These are phyloP conservation scores for Parastagonospora nodorum DNA, from an alignment of 2,329 filamentous ascomycete species.

Conservation along the genomic window DNA sequence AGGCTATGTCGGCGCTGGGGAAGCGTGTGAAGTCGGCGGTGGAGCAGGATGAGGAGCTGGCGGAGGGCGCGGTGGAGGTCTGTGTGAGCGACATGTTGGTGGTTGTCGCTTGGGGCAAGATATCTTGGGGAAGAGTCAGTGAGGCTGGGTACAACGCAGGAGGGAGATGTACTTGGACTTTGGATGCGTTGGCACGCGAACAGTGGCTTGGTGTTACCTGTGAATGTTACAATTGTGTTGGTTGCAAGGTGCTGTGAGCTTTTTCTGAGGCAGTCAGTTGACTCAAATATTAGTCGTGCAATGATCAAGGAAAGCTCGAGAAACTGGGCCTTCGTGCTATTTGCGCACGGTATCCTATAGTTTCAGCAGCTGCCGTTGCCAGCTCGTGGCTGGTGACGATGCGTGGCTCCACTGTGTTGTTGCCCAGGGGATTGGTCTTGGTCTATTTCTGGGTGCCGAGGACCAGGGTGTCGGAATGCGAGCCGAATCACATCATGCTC, in stretches of 20 bases:
- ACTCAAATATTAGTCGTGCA: not conserved
- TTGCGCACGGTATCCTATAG: not conserved
- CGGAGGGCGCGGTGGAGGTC: conserved; percentile 21
- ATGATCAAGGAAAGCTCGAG: not conserved
- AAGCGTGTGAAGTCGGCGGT: conserved; percentile 29
- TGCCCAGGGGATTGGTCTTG: conserved; percentile 15
- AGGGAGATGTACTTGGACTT: not conserved
- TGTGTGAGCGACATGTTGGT: not conserved
- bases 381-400: not conserved
- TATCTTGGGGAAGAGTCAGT: not conserved
- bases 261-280: not conserved
- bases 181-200: not conserved
- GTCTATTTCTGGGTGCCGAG: conserved; percentile 21
- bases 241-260: conserved; percentile 1
- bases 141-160: not conserved
- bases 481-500: not conserved
- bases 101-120: not conserved
- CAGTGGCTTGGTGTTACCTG: not conserved
- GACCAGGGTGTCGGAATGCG: conserved; percentile 6
- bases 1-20: conserved; percentile 34
- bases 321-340: not conserved
- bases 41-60: conserved; percentile 29
- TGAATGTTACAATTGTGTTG: not conserved
- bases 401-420: conserved; percentile 9
- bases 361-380: not conserved